Base-by-base conservation (phyloP, 768 basidiomycete species). In the Leucocoprinus sp. region DNA sequence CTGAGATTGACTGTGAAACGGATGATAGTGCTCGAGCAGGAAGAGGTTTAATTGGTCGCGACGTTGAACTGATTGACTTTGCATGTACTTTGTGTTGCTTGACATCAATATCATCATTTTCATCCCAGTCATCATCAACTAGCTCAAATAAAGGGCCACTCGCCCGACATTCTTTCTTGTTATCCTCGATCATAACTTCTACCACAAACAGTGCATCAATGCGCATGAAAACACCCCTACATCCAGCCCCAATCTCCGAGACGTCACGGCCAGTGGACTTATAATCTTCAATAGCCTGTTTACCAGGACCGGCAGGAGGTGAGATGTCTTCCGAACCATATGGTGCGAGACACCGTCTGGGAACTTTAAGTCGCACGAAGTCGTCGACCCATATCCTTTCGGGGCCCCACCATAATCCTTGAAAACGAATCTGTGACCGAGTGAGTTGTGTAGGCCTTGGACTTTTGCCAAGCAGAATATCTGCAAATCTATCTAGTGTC, bases 361-460 rank as follows among this genome's bases (percentile, higher is more conserved):
- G 73, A 19, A 84, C 61, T 55, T 87, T 87, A 39, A 95, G 68
- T 18, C 91, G 76, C 28, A 93, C 75, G 45, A 93, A 74, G 51
- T 95, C 91, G 48, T 84, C 86, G 4, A 74, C 67, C 90, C 91
- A 95, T 43, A 93, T 86, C 23, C 87, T 74, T 56, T 93, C 91
- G 1, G 82, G 78, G 6, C 92, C 92, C 83, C 85, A 87, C 89
- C 89, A 95, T 6, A 93, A 57, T 1, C 87, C 87, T 56, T 90
- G 85, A 57, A 78, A 89, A 33, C 78, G 68, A 39, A 64, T 72
- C 55, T 85, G 82, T 21, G 40, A 41, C 1, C 33, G 19, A 0
- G 62, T 64, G 8, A 55, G 37, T 18, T 46, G 15, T 7, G 48
- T 42, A 11, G 57, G 44, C 31, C 52, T 37, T 11, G 54, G n/a